A percentile compares a stretch with the other conserved stretches of the same genome.
Evolutionary conservation across 2,329 filamentous ascomycete genomes (phyloP).

Genomic region (Aurifilum marmelostoma): DNA sequence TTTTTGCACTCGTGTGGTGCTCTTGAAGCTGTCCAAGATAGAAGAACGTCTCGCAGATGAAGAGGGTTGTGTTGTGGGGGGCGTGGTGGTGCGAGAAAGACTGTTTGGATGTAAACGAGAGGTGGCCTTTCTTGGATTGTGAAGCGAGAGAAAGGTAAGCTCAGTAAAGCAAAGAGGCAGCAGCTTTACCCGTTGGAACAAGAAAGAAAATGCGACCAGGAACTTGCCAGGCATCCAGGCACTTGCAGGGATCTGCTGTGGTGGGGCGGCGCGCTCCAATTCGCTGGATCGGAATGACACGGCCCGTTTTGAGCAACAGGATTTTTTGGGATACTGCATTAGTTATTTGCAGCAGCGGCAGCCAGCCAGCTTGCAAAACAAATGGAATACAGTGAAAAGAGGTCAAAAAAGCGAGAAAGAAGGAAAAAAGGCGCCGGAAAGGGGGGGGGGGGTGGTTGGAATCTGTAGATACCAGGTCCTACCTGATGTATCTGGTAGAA

Average conservation of each 20-base stretch:
- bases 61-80: constrained; percentile 9
- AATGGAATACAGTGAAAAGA: background rate
- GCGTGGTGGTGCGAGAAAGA: background rate
- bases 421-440: background rate
- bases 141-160: background rate
- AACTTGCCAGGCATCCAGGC: constrained; percentile 5
- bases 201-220: constrained; percentile 26
- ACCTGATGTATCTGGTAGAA: background rate
- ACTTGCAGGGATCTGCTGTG: constrained; percentile 13
- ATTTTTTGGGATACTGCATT: background rate
- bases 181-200: constrained; percentile 12
- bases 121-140: constrained; percentile 25
- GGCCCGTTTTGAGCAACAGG: constrained; percentile 8
- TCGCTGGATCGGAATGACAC: constrained; percentile 7
- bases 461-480: background rate
- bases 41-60: background rate
- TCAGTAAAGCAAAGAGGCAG: background rate
- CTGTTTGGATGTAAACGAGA: constrained; percentile 18
- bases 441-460: background rate
- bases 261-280: background rate
- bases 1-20: constrained; percentile 14
- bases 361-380: background rate
- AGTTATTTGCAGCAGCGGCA: background rate
- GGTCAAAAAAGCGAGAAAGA: no score
- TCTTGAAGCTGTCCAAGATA: background rate